Conservation (phyloP, 1,139 yeast genomes). For the Groenewaldozyma auringiensis region DNA sequence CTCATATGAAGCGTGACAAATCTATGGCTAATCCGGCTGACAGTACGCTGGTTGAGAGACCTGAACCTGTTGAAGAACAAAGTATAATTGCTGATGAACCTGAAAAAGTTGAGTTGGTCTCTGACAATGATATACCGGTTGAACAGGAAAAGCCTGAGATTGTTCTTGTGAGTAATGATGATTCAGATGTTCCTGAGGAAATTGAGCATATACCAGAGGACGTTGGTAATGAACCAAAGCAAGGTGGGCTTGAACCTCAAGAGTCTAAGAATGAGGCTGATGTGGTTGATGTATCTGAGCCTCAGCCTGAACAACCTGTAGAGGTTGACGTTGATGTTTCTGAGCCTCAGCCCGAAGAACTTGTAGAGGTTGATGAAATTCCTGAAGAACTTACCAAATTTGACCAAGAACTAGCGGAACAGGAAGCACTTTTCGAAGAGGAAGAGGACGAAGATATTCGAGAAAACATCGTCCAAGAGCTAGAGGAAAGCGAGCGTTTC, state of each 20-base stretch:
- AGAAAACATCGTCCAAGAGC: slow-evolving; percentile 59
- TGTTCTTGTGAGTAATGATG: slow-evolving; percentile 11
- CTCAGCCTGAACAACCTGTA: neutral
- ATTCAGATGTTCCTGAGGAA: too few species aligned
- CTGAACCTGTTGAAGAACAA: neutral
- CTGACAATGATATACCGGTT: neutral
- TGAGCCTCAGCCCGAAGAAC: neutral
- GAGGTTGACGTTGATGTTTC: neutral
- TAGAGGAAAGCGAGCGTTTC: slow-evolving; percentile 61
- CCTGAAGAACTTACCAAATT: slow-evolving; percentile 2
- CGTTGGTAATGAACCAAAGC: slow-evolving; percentile 10
- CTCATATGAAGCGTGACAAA: neutral
- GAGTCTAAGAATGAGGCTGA: slow-evolving; percentile 17
- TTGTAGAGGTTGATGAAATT: neutral
- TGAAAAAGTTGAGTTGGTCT: neutral
- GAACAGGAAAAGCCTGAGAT: slow-evolving; percentile 6
- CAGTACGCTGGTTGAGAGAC: neutral
- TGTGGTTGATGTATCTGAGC: neutral
- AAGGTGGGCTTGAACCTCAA: slow-evolving; percentile 10
- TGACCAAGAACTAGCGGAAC: slow-evolving; percentile 24
- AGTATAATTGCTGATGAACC: neutral
- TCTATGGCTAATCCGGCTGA: neutral
- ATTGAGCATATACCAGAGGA: slow-evolving; percentile 9
- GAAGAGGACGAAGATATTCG: slow-evolving; percentile 65
- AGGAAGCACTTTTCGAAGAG: slow-evolving; percentile 46